Base-by-base conservation (phyloP, 371 early-diverging fungal genomes). In the Mucor piriformis region DNA sequence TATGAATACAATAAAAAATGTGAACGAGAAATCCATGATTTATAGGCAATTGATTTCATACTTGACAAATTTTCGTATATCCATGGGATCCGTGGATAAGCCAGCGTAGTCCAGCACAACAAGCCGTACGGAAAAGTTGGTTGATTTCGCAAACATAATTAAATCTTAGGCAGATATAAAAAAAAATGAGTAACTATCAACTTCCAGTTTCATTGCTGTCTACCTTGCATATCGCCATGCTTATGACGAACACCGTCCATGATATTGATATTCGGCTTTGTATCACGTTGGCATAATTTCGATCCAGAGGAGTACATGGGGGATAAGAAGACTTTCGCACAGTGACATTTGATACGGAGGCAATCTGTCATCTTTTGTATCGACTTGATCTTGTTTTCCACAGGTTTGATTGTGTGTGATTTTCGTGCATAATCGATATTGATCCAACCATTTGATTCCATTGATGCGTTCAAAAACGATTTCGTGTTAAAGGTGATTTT, bases 81-180 rank as follows among this genome's bases (percentile, higher is more conserved):
- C 35, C 34, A 34, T 51, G 35, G 29, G 29, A 29, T 29, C 29
- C 0, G 0, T 29, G 29, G 29, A 29, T 29, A 29, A 8, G 29
- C 29, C 51, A 51, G 51, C 20, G 51, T 51, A 51, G 35, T 51
- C 51, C 6, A 51, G 35, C 51, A 51, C 51, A 51, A 51, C 35
- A 51, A 51, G 51, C 37, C 51, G 51, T 51, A 51, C 51, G 51
- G 51, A 51, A 51, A 34, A 51, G 37, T 51, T 51, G 51, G 51
- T 51, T 32, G 51, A 51, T 51, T 51, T 51, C 33, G 35, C 37
- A 51, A 51, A 51, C 5, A 51, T 51, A 51, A 51, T 51, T 34
- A 51, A 34, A 51, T 51, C 51, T 34, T 35, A 51, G 51, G 51
- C 51, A 33, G 51, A 51, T 35, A 51, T 51, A 51, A 51, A 51